Evolutionary conservation across 306 rosid genomes (phyloP).

Genomic region (Vicia faba): DNA sequence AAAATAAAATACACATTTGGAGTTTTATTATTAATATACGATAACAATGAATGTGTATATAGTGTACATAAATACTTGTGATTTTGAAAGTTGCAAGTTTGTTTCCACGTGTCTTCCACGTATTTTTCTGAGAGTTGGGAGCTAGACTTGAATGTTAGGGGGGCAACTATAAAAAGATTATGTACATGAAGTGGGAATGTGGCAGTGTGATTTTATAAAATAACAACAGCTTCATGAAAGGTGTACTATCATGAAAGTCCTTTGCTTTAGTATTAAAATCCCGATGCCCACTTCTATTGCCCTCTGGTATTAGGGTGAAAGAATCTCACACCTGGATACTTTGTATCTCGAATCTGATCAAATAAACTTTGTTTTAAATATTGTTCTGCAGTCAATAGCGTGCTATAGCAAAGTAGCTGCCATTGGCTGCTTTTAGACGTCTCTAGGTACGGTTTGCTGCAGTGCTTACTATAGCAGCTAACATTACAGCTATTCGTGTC

Average conservation of each 20-base stretch:
- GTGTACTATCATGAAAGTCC: not conserved
- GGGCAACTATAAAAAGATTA: not conserved
- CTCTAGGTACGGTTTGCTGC: not conserved
- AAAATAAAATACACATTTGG: not conserved
- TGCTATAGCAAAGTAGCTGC: not conserved
- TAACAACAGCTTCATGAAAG: not conserved
- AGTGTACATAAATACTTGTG: not conserved
- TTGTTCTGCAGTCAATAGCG: too few relatives aligned
- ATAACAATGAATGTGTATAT: not conserved
- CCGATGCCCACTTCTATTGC: slow-evolving; percentile 4
- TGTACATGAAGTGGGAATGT: not conserved
- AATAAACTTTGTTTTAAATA: not conserved
- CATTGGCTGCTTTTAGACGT: not conserved
- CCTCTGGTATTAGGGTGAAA: not conserved
- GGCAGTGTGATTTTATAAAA: not conserved
- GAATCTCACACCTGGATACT: not conserved
- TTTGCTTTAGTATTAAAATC: not conserved
- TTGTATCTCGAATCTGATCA: slow-evolving; percentile 1
- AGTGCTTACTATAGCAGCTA: not conserved
- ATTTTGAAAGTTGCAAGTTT: slow-evolving; percentile 2
- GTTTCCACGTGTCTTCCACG: slow-evolving; percentile 4
- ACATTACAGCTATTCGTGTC: not conserved
- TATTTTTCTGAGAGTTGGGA: slow-evolving; percentile 2
- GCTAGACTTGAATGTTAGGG: not conserved
- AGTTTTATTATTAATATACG: not conserved